These are phyloP conservation scores for Lepiota subincarnata DNA, from an alignment of 768 basidiomycete genomes.

Conservation along the genomic window DNA sequence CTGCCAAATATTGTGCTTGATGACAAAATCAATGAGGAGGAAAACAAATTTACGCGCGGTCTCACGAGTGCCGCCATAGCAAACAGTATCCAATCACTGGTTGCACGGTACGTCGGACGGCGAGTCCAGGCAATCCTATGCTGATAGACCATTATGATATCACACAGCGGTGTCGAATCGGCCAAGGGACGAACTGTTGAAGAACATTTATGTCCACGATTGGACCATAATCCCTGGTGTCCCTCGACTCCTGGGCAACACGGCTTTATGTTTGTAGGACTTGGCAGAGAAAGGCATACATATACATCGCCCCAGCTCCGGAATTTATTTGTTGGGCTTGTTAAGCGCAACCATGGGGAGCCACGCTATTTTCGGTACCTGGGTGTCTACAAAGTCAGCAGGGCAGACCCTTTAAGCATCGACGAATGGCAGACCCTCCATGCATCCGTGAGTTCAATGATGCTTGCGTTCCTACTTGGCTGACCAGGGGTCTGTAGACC, in stretches of 20 bases:
- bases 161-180: conserved; percentile 21
- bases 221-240: conserved; percentile 53
- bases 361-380: conserved; percentile 39
- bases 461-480: not conserved
- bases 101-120: conserved; percentile 27
- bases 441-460: conserved; percentile 27
- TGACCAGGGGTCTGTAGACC: conserved; percentile 19
- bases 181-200: conserved; percentile 29
- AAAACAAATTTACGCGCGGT: conserved; percentile 35
- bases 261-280: conserved; percentile 54
- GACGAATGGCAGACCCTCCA: conserved; percentile 45
- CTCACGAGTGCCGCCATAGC: conserved; percentile 35
- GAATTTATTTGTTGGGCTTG: conserved; percentile 43
- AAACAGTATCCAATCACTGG: conserved; percentile 33
- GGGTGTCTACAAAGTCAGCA: conserved; percentile 40
- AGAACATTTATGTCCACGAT: conserved; percentile 46
- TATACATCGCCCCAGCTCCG: conserved; percentile 36
- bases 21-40: conserved; percentile 17
- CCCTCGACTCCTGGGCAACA: conserved; percentile 44
- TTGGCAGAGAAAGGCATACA: conserved; percentile 40
- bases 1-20: conserved; percentile 24
- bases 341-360: conserved; percentile 19
- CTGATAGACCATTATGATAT: conserved; percentile 19
- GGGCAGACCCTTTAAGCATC: conserved; percentile 36
- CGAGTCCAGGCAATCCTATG: not conserved